Evolutionary conservation across 768 basidiomycete genomes (phyloP).

Genomic region (Leccinum subgranulosum): DNA sequence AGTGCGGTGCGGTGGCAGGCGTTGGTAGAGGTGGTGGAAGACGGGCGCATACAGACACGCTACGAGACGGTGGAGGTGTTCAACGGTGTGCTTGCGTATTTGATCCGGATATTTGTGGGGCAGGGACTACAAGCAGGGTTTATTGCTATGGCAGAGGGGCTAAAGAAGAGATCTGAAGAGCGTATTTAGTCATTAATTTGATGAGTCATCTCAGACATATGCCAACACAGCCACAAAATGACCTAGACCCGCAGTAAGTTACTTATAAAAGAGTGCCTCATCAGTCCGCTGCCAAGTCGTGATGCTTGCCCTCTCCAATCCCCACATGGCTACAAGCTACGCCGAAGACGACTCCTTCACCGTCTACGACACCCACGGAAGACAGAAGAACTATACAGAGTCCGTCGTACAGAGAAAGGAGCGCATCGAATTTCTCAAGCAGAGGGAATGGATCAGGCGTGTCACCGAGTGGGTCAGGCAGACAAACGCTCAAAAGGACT

Average conservation of each 20-base stretch:
- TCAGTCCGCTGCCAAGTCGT: background rate
- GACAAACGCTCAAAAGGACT: slow-evolving; percentile 28
- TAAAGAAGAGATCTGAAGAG: slow-evolving; percentile 52
- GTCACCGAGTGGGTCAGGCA: slow-evolving; percentile 37
- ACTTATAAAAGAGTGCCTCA: background rate
- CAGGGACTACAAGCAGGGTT: slow-evolving; percentile 45
- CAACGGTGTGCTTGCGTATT: slow-evolving; percentile 50
- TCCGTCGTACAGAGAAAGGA: slow-evolving; percentile 45
- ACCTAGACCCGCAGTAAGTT: slow-evolving; percentile 22
- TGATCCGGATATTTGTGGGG: slow-evolving; percentile 45
- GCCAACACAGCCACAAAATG: slow-evolving; percentile 22
- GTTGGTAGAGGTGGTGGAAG: slow-evolving; percentile 43
- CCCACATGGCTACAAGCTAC: slow-evolving; percentile 13
- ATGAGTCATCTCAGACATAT: slow-evolving; percentile 19
- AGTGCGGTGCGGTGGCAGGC: slow-evolving; percentile 61
- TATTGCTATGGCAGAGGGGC: slow-evolving; percentile 50
- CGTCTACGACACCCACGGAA: slow-evolving; percentile 41
- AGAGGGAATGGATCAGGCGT: slow-evolving; percentile 41
- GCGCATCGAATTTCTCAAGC: slow-evolving; percentile 50
- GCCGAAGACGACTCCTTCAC: slow-evolving; percentile 15
- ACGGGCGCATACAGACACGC: slow-evolving; percentile 45
- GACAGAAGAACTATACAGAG: slow-evolving; percentile 45
- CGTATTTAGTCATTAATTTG: background rate
- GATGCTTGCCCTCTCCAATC: slow-evolving; percentile 20
- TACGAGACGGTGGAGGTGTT: slow-evolving; percentile 69